Base-by-base conservation (phyloP, 192 early-diverging fungal genomes). In the Coemansia sp. region DNA sequence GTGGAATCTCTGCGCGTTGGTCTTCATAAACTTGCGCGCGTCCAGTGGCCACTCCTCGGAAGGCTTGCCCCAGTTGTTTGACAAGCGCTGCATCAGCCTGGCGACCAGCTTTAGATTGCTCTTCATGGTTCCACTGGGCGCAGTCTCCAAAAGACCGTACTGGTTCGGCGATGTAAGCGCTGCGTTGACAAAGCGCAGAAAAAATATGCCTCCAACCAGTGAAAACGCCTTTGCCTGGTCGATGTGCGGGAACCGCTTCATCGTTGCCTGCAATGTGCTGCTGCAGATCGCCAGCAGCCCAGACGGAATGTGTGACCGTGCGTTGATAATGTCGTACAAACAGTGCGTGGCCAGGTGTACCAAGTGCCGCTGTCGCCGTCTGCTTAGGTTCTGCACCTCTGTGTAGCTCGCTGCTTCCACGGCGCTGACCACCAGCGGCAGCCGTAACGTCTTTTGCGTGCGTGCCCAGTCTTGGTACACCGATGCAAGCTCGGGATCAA, bases 391-490 rank as follows among this genome's bases (percentile, higher is more conserved):
- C 55, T 79, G 76, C 52, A 79, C 76, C 56, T 79, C 76, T 3
- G 76, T 79, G 57, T 79, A 79, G 50, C 71, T 61, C 3, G 76
- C 76, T 7, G 76, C 76, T 18, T 79, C 76, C 3, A 73, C 71
- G 1, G 64, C 63, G 40, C 76, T 67, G 14, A 70, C 76, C 0
- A 79, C 71, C 0, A 52, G 64, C 5, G 76, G 58, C 48, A 79
- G 51, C 0, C 68, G 51, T 22, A 52, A 56, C 20, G 38, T 29
- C 7, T 30, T 50, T 11, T 73, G 71, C 10, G 71, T 64, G 56
- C 71, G 71, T 12, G 64, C 71, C 76, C 76, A 79, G 61, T 79
- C 76, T 56, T 79, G 76, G 68, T 79, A 79, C 22, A 67, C 76
- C 1, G 71, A 54, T 1, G 67, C 76, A 0, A 73, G 67, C 22